phyloP scores from a whole-genome alignment of 139 green algal genomes.

The Picochlorum sp. region DNA sequence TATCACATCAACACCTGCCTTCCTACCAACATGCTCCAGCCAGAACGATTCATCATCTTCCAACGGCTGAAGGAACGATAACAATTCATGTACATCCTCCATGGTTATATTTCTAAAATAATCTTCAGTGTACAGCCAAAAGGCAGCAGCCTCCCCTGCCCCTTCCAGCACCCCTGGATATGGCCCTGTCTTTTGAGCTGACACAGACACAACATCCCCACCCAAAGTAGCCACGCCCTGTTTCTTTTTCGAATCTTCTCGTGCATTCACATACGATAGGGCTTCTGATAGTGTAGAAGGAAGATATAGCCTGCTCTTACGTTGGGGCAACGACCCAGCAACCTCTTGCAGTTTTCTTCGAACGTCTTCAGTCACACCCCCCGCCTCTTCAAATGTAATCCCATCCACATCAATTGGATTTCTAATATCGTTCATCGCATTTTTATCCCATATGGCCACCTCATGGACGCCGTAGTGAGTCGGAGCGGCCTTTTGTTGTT shows the following conservation, averaged over 20 bases:
- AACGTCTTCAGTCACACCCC: neutral
- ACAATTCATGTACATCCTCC: conserved; percentile 55
- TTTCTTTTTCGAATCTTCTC: conserved; percentile 39
- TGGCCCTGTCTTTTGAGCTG: conserved; percentile 10
- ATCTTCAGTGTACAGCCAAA: conserved; percentile 67
- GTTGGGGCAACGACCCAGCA: neutral
- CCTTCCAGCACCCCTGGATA: conserved; percentile 41
- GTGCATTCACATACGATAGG: conserved; percentile 26
- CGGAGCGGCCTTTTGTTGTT: too few relatives aligned
- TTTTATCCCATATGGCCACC: neutral
- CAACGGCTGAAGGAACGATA: conserved; percentile 3
- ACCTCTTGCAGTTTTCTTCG: neutral
- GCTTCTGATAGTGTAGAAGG: conserved; percentile 48
- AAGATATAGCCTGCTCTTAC: conserved; percentile 5
- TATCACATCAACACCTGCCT: neutral
- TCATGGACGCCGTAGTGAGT: too few relatives aligned
- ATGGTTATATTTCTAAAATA: conserved; percentile 64
- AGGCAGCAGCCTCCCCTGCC: conserved; percentile 38
- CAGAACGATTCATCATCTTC: neutral
- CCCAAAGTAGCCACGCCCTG: conserved; percentile 6
- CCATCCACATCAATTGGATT: too few relatives aligned
- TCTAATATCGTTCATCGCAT: neutral
- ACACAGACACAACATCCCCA: neutral
- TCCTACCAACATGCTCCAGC: neutral
- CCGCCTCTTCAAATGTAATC: neutral